These are phyloP conservation scores for Clonostachys chloroleuca DNA, from an alignment of 2,329 filamentous ascomycete species.

Conservation along the genomic window DNA sequence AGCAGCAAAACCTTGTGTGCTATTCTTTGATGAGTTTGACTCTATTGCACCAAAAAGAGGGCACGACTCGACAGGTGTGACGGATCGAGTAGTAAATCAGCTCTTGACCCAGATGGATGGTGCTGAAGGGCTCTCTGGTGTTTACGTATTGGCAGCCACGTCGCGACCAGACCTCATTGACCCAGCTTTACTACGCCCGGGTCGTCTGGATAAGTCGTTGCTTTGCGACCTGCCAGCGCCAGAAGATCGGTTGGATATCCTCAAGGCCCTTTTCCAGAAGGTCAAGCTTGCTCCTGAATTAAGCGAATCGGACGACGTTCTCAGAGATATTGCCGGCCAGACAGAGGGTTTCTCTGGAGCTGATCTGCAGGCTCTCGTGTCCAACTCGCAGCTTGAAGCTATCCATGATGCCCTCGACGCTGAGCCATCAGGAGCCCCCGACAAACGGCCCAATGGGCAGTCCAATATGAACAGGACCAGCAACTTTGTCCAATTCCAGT, in stretches of 20 bases:
- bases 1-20: slow-evolving; percentile 85
- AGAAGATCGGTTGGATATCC: slow-evolving; percentile 83
- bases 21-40: slow-evolving; percentile 99
- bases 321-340: slow-evolving; percentile 70
- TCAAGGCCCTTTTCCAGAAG: slow-evolving; percentile 78
- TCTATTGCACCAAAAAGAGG: slow-evolving; percentile 95
- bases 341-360: slow-evolving; percentile 93
- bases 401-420: slow-evolving; percentile 82
- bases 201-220: slow-evolving; percentile 87
- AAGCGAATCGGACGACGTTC: slow-evolving; percentile 43
- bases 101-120: slow-evolving; percentile 98
- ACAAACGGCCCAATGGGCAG: slow-evolving; percentile 24
- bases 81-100: slow-evolving; percentile 96
- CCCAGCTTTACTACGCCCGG: slow-evolving; percentile 84
- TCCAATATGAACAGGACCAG: slow-evolving; percentile 21
- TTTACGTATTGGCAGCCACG: slow-evolving; percentile 94
- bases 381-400: slow-evolving; percentile 94
- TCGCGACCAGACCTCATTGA: slow-evolving; percentile 93
- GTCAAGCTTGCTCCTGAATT: slow-evolving; percentile 69
- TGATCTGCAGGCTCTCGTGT: slow-evolving; percentile 89
- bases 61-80: slow-evolving; percentile 97
- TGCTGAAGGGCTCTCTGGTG: slow-evolving; percentile 88
- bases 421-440: slow-evolving; percentile 35
- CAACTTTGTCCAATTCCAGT: slow-evolving; percentile 80
- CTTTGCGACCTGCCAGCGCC: slow-evolving; percentile 82